A percentile compares a stretch with the other conserved stretches of the same genome.
Evolutionary conservation across 2,329 filamentous ascomycete genomes (phyloP).

Genomic region (Penicillium sp.): DNA sequence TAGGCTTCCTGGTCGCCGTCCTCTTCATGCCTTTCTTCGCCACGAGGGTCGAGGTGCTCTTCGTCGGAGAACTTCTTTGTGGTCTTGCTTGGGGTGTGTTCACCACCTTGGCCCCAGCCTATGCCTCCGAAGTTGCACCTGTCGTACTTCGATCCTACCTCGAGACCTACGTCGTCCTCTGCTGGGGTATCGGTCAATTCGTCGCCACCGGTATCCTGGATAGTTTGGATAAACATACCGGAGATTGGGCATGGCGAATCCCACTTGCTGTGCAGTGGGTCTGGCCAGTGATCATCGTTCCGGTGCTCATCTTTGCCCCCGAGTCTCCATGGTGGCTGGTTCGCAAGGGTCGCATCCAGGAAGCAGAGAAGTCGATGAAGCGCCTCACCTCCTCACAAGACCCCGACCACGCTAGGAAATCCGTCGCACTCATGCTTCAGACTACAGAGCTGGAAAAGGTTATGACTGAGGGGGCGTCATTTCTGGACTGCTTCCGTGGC

Average conservation of each 20-base stretch:
- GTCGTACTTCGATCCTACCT: slow-evolving; percentile 58
- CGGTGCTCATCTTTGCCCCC: slow-evolving; percentile 23
- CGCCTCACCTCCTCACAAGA: slow-evolving; percentile 11
- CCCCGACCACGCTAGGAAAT: background rate
- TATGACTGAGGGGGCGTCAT: slow-evolving; percentile 27
- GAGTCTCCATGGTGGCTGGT: slow-evolving; percentile 23
- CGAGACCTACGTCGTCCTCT: slow-evolving; percentile 62
- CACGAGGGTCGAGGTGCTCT: slow-evolving; percentile 23
- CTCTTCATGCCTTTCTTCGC: slow-evolving; percentile 33
- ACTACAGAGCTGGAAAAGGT: slow-evolving; percentile 31
- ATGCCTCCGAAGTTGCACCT: slow-evolving; percentile 67
- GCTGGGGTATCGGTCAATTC: slow-evolving; percentile 61
- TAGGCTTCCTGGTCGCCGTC: slow-evolving; percentile 9
- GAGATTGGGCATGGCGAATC: slow-evolving; percentile 11
- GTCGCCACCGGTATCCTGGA: slow-evolving; percentile 38
- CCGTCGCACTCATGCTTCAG: slow-evolving; percentile 5
- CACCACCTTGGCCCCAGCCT: slow-evolving; percentile 53
- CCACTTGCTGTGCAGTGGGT: slow-evolving; percentile 30
- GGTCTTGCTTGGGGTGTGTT: slow-evolving; percentile 25
- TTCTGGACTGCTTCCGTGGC: slow-evolving; percentile 40
- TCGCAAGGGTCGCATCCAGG: slow-evolving; percentile 12
- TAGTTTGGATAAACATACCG: slow-evolving; percentile 13
- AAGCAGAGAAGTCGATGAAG: slow-evolving; percentile 16
- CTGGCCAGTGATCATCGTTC: slow-evolving; percentile 25
- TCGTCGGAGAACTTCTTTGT: slow-evolving; percentile 27